Conservation (phyloP, 73 alveolate species). For the Paramecium sonneborni region DNA sequence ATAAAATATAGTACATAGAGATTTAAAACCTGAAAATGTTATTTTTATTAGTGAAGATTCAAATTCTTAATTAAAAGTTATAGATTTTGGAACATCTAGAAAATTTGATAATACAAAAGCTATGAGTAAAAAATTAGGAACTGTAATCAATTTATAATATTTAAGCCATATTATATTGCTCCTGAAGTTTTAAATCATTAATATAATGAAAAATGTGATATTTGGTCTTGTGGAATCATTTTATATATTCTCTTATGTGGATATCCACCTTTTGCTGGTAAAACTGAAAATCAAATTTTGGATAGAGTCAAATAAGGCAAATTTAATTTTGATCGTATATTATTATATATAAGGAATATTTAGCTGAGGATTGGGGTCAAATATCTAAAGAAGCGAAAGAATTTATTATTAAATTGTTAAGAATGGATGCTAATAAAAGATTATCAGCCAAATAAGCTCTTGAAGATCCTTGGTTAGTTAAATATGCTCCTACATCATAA, state of each 20-base stretch:
- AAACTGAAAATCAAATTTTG: slow-evolving; percentile 65
- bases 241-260: slow-evolving; percentile 71
- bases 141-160: neutral
- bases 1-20: slow-evolving; percentile 87
- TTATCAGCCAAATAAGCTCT: slow-evolving; percentile 64
- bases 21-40: slow-evolving; percentile 92
- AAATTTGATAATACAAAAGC: slow-evolving; percentile 63
- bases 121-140: slow-evolving; percentile 66
- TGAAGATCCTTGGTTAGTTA: slow-evolving; percentile 66
- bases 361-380: slow-evolving; percentile 67
- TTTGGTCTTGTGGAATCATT: slow-evolving; percentile 80
- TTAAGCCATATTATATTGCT: slow-evolving; percentile 69
- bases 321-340: slow-evolving; percentile 48
- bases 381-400: slow-evolving; percentile 72
- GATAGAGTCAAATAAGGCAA: slow-evolving; percentile 66
- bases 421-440: slow-evolving; percentile 69
- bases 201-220: slow-evolving; percentile 76
- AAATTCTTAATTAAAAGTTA: slow-evolving; percentile 76
- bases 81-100: slow-evolving; percentile 91
- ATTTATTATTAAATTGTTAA: slow-evolving; percentile 61
- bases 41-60: slow-evolving; percentile 78
- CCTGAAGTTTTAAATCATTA: slow-evolving; percentile 73
- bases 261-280: slow-evolving; percentile 73
- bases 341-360: neutral
- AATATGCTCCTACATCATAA: slow-evolving; percentile 53